These are phyloP conservation scores for Laetiporus sulphureus DNA, from an alignment of 1,284 basidiomycete genomes.

Conservation along the genomic window DNA sequence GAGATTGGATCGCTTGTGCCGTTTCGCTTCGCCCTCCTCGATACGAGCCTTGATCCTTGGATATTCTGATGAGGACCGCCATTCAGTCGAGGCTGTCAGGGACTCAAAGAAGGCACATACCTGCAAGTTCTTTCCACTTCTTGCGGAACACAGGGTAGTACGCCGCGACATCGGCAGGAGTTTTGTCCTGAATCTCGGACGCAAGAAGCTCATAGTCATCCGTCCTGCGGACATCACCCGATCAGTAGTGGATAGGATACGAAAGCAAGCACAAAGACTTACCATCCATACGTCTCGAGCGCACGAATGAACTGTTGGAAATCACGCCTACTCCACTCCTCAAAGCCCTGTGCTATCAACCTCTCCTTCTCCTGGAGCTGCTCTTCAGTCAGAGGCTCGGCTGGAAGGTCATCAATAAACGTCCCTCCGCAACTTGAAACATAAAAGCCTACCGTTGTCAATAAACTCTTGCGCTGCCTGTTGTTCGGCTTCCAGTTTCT, in stretches of 20 bases:
- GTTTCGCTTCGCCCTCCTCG: slow-evolving; percentile 79
- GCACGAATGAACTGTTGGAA: slow-evolving; percentile 90
- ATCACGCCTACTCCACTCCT: slow-evolving; percentile 87
- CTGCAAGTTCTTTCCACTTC: slow-evolving; percentile 82
- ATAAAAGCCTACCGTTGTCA: slow-evolving; percentile 54
- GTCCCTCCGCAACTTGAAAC: not conserved
- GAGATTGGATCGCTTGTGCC: slow-evolving; percentile 81
- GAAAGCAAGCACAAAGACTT: slow-evolving; percentile 14
- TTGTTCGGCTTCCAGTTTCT: slow-evolving; percentile 81
- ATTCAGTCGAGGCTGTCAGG: no score
- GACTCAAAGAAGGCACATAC: slow-evolving; percentile 32
- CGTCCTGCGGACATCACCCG: slow-evolving; percentile 36
- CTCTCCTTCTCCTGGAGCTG: slow-evolving; percentile 78
- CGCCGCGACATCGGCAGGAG: slow-evolving; percentile 69
- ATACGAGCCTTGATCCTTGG: slow-evolving; percentile 81
- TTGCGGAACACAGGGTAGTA: slow-evolving; percentile 90
- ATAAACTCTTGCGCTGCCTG: slow-evolving; percentile 82
- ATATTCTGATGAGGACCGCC: slow-evolving; percentile 50
- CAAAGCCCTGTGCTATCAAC: slow-evolving; percentile 77
- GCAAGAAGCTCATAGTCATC: slow-evolving; percentile 76
- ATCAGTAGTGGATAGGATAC: not conserved
- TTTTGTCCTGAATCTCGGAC: slow-evolving; percentile 84
- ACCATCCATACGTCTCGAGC: slow-evolving; percentile 86
- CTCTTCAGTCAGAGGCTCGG: slow-evolving; percentile 83
- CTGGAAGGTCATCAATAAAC: slow-evolving; percentile 30